Conservation (phyloP, 2,329 filamentous ascomycete species). For the Penicillium vulpinum region DNA sequence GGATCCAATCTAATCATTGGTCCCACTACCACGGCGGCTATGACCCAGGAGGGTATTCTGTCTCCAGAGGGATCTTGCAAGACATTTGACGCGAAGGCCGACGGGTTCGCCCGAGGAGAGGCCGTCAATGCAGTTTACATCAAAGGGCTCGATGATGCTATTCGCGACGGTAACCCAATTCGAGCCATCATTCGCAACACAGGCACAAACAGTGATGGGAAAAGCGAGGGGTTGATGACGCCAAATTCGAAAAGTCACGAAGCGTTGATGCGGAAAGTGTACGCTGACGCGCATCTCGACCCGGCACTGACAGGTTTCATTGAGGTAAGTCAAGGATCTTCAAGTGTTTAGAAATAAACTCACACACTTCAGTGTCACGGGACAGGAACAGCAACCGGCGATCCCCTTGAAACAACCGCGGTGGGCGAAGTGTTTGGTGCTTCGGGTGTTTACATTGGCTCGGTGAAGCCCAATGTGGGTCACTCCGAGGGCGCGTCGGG, state of each 20-base stretch:
- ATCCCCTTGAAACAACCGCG: slow-evolving; percentile 5
- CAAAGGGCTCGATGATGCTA: slow-evolving; percentile 30
- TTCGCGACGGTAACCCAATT: slow-evolving; percentile 30
- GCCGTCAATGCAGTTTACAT: slow-evolving; percentile 31
- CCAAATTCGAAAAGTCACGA: no score
- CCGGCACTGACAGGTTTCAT: no score
- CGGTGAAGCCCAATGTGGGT: slow-evolving; percentile 45
- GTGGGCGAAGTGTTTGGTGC: slow-evolving; percentile 11
- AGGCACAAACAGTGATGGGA: slow-evolving; percentile 24
- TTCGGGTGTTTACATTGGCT: slow-evolving; percentile 10
- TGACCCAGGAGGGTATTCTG: not conserved
- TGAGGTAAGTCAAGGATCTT: no score
- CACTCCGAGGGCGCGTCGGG: slow-evolving; percentile 51
- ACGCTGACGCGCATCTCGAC: no score
- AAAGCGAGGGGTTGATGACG: not conserved
- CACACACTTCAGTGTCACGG: slow-evolving; percentile 13
- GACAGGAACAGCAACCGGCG: slow-evolving; percentile 15
- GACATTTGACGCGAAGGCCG: slow-evolving; percentile 44
- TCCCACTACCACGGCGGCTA: slow-evolving; percentile 12
- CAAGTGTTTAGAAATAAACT: no score
- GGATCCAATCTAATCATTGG: slow-evolving; percentile 35
- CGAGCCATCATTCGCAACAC: slow-evolving; percentile 30
- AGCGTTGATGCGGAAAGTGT: no score
- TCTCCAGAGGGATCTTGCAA: not conserved
- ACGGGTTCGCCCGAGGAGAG: slow-evolving; percentile 55